A percentile compares a stretch with the other conserved stretches of the same genome.
phyloP scores from a whole-genome alignment of 139 green algal species.

The Mychonastes homosphaera region DNA sequence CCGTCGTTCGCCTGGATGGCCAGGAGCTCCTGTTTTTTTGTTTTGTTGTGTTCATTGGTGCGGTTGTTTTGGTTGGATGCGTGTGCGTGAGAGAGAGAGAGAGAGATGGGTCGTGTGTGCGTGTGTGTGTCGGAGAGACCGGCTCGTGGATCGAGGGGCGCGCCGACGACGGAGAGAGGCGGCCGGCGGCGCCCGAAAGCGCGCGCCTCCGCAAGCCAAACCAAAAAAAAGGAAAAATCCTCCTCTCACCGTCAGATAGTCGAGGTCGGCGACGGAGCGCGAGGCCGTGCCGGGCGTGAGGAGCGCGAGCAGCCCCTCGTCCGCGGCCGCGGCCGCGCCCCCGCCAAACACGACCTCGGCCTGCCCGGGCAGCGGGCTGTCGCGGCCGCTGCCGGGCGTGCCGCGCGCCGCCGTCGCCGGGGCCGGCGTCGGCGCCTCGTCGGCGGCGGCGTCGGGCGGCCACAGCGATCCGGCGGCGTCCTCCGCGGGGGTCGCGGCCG shows the following conservation, averaged over 20 bases:
- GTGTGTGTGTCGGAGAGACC: background rate
- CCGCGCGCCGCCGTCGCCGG: background rate
- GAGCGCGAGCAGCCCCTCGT: conserved; percentile 12
- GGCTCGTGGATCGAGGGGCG: too few relatives aligned
- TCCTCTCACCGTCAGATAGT: conserved; percentile 37
- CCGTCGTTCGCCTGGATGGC: conserved; percentile 92
- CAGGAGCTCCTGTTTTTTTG: conserved; percentile 93
- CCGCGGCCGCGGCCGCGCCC: conserved; percentile 13
- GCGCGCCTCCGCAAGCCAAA: background rate
- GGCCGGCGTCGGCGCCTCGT: background rate
- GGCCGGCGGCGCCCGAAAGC: background rate
- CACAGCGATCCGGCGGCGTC: background rate
- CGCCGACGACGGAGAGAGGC: background rate
- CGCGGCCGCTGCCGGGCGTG: background rate
- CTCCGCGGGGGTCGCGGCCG: too few relatives aligned
- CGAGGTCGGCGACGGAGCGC: conserved; percentile 29
- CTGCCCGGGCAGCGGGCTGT: conserved; percentile 30
- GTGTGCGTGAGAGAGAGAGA: background rate
- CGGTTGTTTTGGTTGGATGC: background rate
- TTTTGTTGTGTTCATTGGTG: background rate
- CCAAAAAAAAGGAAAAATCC: background rate
- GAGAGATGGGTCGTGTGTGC: background rate
- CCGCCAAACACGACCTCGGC: conserved; percentile 33
- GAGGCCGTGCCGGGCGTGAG: conserved; percentile 18
- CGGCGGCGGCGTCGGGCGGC: background rate